phyloP scores from a whole-genome alignment of 306 rosid genomes.

The Benincasa hispida region DNA sequence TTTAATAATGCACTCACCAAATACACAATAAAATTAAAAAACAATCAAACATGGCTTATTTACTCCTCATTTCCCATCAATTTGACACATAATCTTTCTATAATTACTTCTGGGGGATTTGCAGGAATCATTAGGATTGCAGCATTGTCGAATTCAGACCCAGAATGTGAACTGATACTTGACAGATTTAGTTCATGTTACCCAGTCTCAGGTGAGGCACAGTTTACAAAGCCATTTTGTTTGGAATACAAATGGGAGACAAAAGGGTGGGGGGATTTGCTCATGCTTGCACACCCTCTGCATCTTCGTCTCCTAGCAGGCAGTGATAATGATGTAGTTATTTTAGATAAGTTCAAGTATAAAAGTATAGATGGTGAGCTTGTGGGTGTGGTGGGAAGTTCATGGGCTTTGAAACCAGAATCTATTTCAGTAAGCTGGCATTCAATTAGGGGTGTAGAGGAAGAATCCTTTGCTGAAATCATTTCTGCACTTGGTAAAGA shows the following conservation, averaged over 20 bases:
- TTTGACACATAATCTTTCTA: constrained; percentile 21
- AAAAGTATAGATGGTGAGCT: constrained; percentile 84
- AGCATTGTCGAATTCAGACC: constrained; percentile 24
- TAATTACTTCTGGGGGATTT: constrained; percentile 38
- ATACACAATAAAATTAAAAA: constrained; percentile 43
- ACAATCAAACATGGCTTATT: constrained; percentile 70
- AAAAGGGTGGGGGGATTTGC: constrained; percentile 58
- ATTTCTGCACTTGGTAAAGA: constrained; percentile 44
- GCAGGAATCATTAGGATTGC: constrained; percentile 62
- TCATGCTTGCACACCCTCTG: constrained; percentile 76
- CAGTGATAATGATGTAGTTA: constrained; percentile 14
- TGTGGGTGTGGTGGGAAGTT: constrained; percentile 69
- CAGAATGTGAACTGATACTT: constrained; percentile 24
- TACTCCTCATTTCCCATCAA: constrained; percentile 46
- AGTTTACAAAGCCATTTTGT: constrained; percentile 38
- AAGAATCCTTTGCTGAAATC: constrained; percentile 29
- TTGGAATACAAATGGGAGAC: constrained; percentile 70
- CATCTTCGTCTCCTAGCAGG: constrained; percentile 42
- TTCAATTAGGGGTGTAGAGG: constrained; percentile 44
- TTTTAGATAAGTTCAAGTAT: constrained; percentile 46
- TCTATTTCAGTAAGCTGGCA: constrained; percentile 64
- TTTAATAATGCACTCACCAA: constrained; percentile 35
- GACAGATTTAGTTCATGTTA: constrained; percentile 49
- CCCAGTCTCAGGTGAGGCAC: constrained; percentile 59
- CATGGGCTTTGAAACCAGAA: constrained; percentile 49